phyloP scores from a whole-genome alignment of 192 early-diverging fungal genomes.

The Backusella tuberculispora region DNA sequence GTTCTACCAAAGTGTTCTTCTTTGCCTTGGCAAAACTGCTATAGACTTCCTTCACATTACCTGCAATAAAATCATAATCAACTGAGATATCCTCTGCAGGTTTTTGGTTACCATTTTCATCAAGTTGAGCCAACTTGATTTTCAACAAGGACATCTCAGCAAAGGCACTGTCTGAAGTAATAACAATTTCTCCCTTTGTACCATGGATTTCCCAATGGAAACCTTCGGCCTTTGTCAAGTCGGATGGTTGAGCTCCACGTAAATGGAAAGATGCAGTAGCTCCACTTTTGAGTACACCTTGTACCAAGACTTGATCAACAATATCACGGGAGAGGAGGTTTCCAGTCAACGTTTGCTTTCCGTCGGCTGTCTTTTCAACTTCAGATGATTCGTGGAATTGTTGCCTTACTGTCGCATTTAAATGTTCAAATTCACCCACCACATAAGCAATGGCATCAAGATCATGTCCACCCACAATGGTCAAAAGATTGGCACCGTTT shows the following conservation, averaged over 20 bases:
- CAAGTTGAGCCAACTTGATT: neutral
- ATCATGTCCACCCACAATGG: neutral
- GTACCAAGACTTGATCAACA: neutral
- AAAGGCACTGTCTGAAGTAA: neutral
- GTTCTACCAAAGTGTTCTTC: neutral
- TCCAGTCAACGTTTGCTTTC: neutral
- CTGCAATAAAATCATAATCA: neutral
- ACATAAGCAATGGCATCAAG: neutral
- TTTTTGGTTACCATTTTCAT: neutral
- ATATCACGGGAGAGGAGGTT: neutral
- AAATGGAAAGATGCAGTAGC: neutral
- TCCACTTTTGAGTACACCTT: neutral
- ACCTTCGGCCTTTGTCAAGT: neutral
- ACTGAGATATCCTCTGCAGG: neutral
- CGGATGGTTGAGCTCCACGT: neutral
- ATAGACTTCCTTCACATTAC: neutral
- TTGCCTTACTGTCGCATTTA: neutral
- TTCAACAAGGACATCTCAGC: neutral
- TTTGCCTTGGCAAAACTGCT: neutral
- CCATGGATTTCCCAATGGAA: constrained; percentile 1
- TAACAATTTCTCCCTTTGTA: neutral
- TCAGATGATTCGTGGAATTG: neutral
- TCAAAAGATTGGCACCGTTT: neutral
- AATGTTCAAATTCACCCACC: neutral
- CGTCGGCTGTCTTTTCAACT: neutral